These are phyloP conservation scores for Umbelopsis ramanniana DNA, from an alignment of 192 early-diverging fungal genomes.

Conservation along the genomic window DNA sequence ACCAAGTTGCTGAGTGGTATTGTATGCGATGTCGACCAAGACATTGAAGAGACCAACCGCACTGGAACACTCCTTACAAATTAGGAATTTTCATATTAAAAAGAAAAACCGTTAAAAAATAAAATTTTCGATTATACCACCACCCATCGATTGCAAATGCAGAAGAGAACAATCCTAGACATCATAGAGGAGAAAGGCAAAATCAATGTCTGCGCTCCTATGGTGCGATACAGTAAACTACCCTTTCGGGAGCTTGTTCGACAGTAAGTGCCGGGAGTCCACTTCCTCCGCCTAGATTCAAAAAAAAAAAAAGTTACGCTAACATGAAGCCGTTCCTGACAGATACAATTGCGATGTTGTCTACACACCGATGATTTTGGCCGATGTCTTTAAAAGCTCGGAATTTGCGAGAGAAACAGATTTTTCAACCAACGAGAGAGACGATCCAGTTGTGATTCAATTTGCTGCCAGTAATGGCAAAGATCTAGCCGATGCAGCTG, in stretches of 20 bases:
- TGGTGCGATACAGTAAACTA: constrained; percentile 96
- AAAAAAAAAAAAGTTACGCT: no score
- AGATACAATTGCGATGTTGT: constrained; percentile 87
- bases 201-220: constrained; percentile 90
- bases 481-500: constrained; percentile 86
- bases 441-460: constrained; percentile 91
- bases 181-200: constrained; percentile 61
- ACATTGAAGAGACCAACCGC: neutral
- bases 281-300: neutral
- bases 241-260: constrained; percentile 89
- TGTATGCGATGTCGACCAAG: constrained; percentile 49
- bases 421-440: constrained; percentile 78
- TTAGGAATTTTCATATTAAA: neutral
- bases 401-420: constrained; percentile 79
- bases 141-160: neutral
- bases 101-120: neutral
- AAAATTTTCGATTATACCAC: neutral
- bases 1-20: constrained; percentile 51
- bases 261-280: constrained; percentile 52
- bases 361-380: constrained; percentile 97
- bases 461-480: constrained; percentile 85
- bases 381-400: constrained; percentile 89
- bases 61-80: neutral
- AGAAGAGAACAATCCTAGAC: constrained; percentile 38
- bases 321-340: neutral